Conservation (phyloP, 179 eudicot species). For the Silene noctiflora region DNA sequence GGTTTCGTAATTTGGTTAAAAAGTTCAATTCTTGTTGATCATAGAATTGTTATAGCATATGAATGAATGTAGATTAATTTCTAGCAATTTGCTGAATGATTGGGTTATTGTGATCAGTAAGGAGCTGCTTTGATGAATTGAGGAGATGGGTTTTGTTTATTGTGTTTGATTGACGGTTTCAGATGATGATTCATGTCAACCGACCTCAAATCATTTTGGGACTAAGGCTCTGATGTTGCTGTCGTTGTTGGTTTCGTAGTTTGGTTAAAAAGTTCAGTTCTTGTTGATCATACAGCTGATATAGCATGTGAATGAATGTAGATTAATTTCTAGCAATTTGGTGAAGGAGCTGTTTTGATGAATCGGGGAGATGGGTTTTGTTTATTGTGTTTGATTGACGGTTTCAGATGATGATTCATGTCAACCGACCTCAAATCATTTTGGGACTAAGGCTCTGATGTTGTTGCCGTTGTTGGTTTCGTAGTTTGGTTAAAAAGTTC, state of each 20-base stretch:
- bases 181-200: too few species aligned
- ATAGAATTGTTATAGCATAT: too few species aligned
- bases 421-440: too few species aligned
- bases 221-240: background rate
- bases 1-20: background rate
- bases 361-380: constrained; percentile 13
- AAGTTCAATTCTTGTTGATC: too few species aligned
- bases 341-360: background rate
- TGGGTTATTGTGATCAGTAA: too few species aligned
- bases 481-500: background rate
- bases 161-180: background rate
- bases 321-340: too few species aligned
- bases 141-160: constrained; percentile 6
- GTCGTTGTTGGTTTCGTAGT: background rate
- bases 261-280: background rate
- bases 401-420: too few species aligned
- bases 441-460: background rate
- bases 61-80: too few species aligned
- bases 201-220: too few species aligned
- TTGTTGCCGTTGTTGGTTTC: background rate
- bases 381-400: background rate
- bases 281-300: too few species aligned
- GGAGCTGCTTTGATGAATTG: background rate
- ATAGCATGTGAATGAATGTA: too few species aligned
- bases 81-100: too few species aligned